Conservation (phyloP, 441 rosid species). For the Gossypium gossypioides region DNA sequence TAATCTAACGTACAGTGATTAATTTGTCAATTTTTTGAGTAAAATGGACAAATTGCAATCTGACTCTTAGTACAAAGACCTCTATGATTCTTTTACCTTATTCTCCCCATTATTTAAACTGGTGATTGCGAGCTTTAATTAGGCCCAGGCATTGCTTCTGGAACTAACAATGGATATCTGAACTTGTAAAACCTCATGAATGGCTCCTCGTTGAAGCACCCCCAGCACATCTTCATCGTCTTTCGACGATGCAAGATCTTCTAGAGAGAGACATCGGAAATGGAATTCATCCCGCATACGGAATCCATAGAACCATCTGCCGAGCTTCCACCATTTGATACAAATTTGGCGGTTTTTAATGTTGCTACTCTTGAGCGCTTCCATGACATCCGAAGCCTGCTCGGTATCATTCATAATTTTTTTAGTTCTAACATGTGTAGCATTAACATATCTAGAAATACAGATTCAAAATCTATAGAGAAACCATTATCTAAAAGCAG, state of each 20-base stretch:
- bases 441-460: no score
- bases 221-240: conserved; percentile 36
- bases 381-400: conserved; percentile 32
- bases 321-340: conserved; percentile 66
- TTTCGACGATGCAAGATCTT: conserved; percentile 31
- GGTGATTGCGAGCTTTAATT: conserved; percentile 7
- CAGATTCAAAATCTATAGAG: background rate
- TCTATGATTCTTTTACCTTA: no score
- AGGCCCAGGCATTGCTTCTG: conserved; percentile 25
- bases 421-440: background rate
- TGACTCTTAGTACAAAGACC: no score
- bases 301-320: conserved; percentile 54
- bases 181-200: conserved; percentile 57
- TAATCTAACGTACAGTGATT: no score
- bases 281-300: conserved; percentile 52
- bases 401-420: background rate
- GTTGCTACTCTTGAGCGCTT: conserved; percentile 29
- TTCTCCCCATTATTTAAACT: background rate
- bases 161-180: conserved; percentile 36
- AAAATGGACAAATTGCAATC: no score
- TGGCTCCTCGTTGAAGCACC: conserved; percentile 55
- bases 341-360: conserved; percentile 45
- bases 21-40: no score
- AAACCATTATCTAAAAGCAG: background rate
- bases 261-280: conserved; percentile 35